Evolutionary conservation across 352 stramenopile genomes (phyloP).

Genomic region (Pythium phragmitis): DNA sequence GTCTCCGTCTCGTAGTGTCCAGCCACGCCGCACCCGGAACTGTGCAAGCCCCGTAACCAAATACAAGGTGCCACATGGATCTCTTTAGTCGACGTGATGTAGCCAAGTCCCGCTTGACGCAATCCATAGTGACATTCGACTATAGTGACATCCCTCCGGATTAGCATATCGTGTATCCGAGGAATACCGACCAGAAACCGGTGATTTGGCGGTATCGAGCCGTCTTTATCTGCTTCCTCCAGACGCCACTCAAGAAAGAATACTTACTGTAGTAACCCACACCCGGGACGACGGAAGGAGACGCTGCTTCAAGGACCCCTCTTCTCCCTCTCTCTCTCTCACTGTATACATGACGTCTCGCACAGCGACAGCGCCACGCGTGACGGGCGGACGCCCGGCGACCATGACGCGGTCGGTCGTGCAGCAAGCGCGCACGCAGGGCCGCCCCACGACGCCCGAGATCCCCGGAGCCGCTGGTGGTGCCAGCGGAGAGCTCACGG

Average conservation of each 20-base stretch:
- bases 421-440: conserved; percentile 21
- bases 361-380: conserved; percentile 6
- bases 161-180: background rate
- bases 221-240: background rate
- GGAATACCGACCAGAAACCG: background rate
- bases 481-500: background rate
- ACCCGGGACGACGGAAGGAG: background rate
- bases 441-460: conserved; percentile 10
- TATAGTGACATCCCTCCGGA: background rate
- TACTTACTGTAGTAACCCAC: background rate
- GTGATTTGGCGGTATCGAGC: background rate
- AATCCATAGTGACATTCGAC: background rate
- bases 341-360: conserved; percentile 5
- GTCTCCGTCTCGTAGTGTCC: background rate
- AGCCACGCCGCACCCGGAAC: no score
- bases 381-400: conserved; percentile 24
- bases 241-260: conserved; percentile 8
- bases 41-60: background rate
- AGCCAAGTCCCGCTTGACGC: background rate
- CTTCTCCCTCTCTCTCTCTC: background rate
- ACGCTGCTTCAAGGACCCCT: background rate
- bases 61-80: background rate
- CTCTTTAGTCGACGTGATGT: background rate
- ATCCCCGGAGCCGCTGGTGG: background rate
- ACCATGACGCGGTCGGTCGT: conserved; percentile 29